Evolutionary conservation across 345 rosid genomes (phyloP).

Genomic region (Salix viminalis): DNA sequence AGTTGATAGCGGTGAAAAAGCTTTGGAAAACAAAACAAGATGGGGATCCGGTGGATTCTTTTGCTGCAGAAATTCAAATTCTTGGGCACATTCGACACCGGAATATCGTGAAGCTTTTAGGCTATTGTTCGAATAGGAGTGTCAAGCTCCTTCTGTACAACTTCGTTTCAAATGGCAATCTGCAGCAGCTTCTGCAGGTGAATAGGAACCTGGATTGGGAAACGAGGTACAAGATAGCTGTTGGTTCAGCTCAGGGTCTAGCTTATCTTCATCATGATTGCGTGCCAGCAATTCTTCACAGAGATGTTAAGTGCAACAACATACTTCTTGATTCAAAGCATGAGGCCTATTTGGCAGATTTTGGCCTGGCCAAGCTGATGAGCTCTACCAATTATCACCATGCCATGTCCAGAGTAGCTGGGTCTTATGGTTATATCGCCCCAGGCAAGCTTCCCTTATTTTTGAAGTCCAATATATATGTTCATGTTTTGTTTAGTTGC

Average conservation of each 20-base stretch:
- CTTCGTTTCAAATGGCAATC: slow-evolving; percentile 75
- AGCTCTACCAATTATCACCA: slow-evolving; percentile 66
- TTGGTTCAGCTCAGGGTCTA: slow-evolving; percentile 87
- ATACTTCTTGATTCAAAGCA: slow-evolving; percentile 77
- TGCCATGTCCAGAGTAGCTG: slow-evolving; percentile 82
- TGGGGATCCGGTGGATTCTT: slow-evolving; percentile 66
- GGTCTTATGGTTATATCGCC: slow-evolving; percentile 92
- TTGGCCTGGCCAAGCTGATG: slow-evolving; percentile 87
- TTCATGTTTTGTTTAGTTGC: not conserved
- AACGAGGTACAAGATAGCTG: slow-evolving; percentile 80
- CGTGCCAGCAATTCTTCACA: slow-evolving; percentile 76
- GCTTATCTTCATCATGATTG: slow-evolving; percentile 96
- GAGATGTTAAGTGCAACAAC: slow-evolving; percentile 91
- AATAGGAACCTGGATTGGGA: slow-evolving; percentile 84
- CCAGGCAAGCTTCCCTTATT: slow-evolving; percentile 57
- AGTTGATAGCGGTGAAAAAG: slow-evolving; percentile 76
- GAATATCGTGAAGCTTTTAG: slow-evolving; percentile 81
- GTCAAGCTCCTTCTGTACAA: slow-evolving; percentile 86
- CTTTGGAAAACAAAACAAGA: slow-evolving; percentile 70
- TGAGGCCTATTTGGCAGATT: slow-evolving; percentile 85
- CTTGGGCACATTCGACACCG: slow-evolving; percentile 85
- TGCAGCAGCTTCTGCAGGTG: slow-evolving; percentile 64
- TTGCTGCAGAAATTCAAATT: slow-evolving; percentile 88
- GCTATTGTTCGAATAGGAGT: slow-evolving; percentile 79
- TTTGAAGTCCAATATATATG: not conserved